phyloP scores from a whole-genome alignment of 2,329 filamentous ascomycete genomes.

The Colletotrichum cuscutae region DNA sequence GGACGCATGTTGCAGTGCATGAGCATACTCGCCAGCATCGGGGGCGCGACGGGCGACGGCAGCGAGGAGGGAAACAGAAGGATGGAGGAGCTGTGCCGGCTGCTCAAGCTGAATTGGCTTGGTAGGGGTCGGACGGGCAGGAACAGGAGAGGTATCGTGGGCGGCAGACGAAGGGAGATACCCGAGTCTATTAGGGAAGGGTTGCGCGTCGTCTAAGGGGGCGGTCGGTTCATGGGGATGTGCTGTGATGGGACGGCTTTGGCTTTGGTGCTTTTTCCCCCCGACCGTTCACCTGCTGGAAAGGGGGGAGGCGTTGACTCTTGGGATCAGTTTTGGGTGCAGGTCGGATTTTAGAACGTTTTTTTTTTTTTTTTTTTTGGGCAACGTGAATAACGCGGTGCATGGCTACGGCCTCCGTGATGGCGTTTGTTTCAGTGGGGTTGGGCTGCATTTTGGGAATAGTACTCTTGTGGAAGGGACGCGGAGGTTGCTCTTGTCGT shows the following conservation, averaged over 20 bases:
- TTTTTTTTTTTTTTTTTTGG: too few species aligned
- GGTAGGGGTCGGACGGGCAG: slow-evolving; percentile 89
- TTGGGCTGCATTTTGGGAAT: background rate
- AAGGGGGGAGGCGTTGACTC: background rate
- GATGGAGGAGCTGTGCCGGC: slow-evolving; percentile 84
- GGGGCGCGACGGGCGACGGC: slow-evolving; percentile 50
- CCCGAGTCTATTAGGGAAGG: slow-evolving; percentile 43
- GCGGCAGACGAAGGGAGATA: slow-evolving; percentile 64
- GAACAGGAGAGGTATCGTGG: slow-evolving; percentile 90
- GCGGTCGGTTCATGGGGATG: background rate
- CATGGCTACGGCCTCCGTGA: slow-evolving; percentile 29
- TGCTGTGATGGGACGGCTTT: background rate
- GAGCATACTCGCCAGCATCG: slow-evolving; percentile 83
- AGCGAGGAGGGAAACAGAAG: slow-evolving; percentile 79
- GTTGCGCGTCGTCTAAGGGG: slow-evolving; percentile 48
- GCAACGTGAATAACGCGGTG: slow-evolving; percentile 8
- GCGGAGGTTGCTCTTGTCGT: background rate
- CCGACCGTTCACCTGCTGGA: background rate
- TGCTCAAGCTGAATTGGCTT: slow-evolving; percentile 97
- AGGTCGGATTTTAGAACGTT: background rate
- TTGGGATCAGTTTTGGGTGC: slow-evolving; percentile 13
- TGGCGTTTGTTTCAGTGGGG: slow-evolving; percentile 30
- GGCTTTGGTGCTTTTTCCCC: background rate
- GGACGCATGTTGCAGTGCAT: slow-evolving; percentile 97
- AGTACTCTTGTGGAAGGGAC: background rate